A percentile compares a stretch with the other conserved stretches of the same genome.
These are phyloP conservation scores for Cyberlindnera saturnus DNA, from an alignment of 805 yeast species.

Conservation along the genomic window DNA sequence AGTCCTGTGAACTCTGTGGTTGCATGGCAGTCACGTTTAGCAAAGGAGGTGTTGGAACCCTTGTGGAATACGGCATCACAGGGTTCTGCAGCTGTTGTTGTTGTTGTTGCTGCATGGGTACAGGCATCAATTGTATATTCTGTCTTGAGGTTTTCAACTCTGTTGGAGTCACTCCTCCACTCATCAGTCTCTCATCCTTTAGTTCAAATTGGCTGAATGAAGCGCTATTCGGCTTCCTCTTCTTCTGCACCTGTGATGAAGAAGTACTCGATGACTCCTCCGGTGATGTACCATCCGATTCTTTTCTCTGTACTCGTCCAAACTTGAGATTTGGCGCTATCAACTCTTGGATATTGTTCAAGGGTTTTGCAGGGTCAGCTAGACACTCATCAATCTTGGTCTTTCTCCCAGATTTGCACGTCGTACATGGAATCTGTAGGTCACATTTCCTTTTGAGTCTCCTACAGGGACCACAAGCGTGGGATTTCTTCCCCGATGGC, in stretches of 20 bases:
- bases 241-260: slow-evolving; percentile 1
- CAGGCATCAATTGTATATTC: no score
- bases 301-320: slow-evolving; percentile 13
- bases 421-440: slow-evolving; percentile 22
- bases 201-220: slow-evolving; percentile 10
- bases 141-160: no score
- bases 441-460: slow-evolving; percentile 24
- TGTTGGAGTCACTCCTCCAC: no score
- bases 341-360: slow-evolving; percentile 17
- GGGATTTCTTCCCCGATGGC: slow-evolving; percentile 16
- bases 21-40: neutral
- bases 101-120: slow-evolving; percentile 2
- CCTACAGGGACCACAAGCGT: slow-evolving; percentile 27
- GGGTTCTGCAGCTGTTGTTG: neutral
- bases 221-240: slow-evolving; percentile 2
- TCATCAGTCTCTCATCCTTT: no score
- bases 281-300: slow-evolving; percentile 5
- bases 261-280: slow-evolving; percentile 1
- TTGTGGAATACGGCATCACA: no score
- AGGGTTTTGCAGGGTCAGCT: slow-evolving; percentile 22
- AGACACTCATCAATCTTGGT: slow-evolving; percentile 21
- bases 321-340: slow-evolving; percentile 20
- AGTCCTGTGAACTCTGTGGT: neutral
- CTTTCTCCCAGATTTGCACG: slow-evolving; percentile 21
- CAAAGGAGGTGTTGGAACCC: no score